A percentile compares a stretch with the other conserved stretches of the same genome.
These are phyloP conservation scores for Cryptosporidium sp. DNA, from an alignment of 169 alveolate species.

Conservation along the genomic window DNA sequence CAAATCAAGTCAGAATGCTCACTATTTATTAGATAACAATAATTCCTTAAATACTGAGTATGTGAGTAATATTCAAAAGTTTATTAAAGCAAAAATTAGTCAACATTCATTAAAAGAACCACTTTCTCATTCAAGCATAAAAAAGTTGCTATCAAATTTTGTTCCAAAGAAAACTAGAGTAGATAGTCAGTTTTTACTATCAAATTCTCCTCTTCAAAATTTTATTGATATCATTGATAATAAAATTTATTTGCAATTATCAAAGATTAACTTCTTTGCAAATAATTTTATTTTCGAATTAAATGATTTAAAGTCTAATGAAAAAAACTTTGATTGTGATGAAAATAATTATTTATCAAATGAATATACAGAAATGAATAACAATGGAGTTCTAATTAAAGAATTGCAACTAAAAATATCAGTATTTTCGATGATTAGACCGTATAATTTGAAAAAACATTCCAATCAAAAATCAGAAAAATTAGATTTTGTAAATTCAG, in stretches of 20 bases:
- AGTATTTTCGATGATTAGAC: background rate
- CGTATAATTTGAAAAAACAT: background rate
- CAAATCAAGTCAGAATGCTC: background rate
- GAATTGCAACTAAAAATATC: background rate
- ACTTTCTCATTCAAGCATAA: background rate
- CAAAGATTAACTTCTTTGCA: slow-evolving; percentile 7
- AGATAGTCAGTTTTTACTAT: background rate
- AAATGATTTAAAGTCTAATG: background rate
- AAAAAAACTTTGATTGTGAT: background rate
- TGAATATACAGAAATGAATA: background rate
- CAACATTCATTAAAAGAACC: background rate
- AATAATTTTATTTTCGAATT: background rate
- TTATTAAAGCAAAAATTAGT: background rate
- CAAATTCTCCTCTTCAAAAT: background rate
- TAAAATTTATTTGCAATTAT: background rate
- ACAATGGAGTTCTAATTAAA: slow-evolving; percentile 1
- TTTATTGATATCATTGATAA: background rate
- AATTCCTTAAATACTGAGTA: background rate
- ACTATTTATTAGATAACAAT: background rate
- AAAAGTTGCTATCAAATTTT: background rate
- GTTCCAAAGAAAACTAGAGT: background rate
- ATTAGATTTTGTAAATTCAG: background rate
- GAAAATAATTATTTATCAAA: background rate
- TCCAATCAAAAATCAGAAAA: background rate
- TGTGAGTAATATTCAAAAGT: background rate